Evolutionary conservation across 805 yeast genomes (phyloP).

Genomic region (Cyberlindnera amylophila): DNA sequence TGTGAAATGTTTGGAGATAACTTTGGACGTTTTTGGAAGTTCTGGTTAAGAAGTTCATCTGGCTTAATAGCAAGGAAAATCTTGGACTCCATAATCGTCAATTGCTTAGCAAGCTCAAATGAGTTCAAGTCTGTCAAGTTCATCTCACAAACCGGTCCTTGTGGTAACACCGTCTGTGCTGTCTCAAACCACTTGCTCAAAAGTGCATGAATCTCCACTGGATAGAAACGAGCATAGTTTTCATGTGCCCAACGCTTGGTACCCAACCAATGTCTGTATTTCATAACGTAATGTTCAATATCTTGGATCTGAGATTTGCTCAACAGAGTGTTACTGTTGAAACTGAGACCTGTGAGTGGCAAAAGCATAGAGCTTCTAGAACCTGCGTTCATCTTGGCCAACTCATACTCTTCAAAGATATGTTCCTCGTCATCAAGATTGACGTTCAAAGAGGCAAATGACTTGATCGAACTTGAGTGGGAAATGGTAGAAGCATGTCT

Average conservation of each 20-base stretch:
- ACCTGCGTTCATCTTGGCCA: slow-evolving; percentile 40
- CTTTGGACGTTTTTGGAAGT: slow-evolving; percentile 52
- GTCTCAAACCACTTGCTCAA: slow-evolving; percentile 53
- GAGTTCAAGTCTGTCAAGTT: slow-evolving; percentile 49
- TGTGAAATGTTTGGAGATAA: slow-evolving; percentile 61
- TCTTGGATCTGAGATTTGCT: slow-evolving; percentile 29
- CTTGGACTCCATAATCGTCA: slow-evolving; percentile 67
- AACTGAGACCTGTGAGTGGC: slow-evolving; percentile 26
- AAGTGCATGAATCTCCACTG: slow-evolving; percentile 22
- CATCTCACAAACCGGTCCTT: slow-evolving; percentile 10
- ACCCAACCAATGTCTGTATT: slow-evolving; percentile 49
- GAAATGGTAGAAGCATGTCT: slow-evolving; percentile 32
- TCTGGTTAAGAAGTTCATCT: slow-evolving; percentile 64
- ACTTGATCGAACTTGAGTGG: slow-evolving; percentile 33
- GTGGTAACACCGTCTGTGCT: slow-evolving; percentile 38
- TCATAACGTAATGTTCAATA: slow-evolving; percentile 44
- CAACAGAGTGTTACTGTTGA: slow-evolving; percentile 22
- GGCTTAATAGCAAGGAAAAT: slow-evolving; percentile 61
- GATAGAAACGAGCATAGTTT: slow-evolving; percentile 18
- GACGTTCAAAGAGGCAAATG: slow-evolving; percentile 29
- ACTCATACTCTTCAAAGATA: slow-evolving; percentile 55
- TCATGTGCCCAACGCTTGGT: slow-evolving; percentile 22
- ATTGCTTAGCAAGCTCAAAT: slow-evolving; percentile 71
- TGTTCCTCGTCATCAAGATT: slow-evolving; percentile 36
- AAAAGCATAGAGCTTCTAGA: slow-evolving; percentile 39